Percentiles rank a stretch among this genome's conserved stretches.
Evolutionary conservation across 345 rosid species (phyloP).

Genomic region (Salix exigua): DNA sequence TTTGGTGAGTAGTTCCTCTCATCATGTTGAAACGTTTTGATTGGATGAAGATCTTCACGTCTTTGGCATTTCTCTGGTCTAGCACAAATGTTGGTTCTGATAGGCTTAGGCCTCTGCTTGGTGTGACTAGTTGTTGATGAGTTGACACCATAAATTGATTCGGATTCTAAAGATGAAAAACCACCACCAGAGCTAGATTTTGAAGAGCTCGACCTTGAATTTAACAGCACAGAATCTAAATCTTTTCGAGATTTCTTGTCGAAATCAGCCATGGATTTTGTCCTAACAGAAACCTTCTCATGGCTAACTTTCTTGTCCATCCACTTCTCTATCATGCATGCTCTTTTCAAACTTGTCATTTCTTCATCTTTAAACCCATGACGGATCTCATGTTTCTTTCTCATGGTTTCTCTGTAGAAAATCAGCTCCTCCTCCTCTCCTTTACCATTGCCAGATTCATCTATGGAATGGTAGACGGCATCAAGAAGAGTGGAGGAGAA

Average conservation of each 20-base stretch:
- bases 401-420: constrained; percentile 18
- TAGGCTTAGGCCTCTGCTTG: constrained; percentile 22
- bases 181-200: constrained; percentile 26
- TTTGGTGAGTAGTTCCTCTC: neutral
- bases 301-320: constrained; percentile 39
- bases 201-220: constrained; percentile 22
- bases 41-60: neutral
- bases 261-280: constrained; percentile 17
- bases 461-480: constrained; percentile 30
- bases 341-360: constrained; percentile 14
- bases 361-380: constrained; percentile 1
- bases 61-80: constrained; percentile 1
- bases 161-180: constrained; percentile 25
- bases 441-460: constrained; percentile 13
- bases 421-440: constrained; percentile 9
- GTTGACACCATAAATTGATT: constrained; percentile 12
- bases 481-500: constrained; percentile 35
- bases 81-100: constrained; percentile 9
- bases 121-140: constrained; percentile 8
- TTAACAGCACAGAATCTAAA: constrained; percentile 16
- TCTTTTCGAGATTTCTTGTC: neutral
- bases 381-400: constrained; percentile 8
- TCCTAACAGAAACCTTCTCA: neutral
- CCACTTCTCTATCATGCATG: constrained; percentile 46
- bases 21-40: neutral